Evolutionary conservation across 2,329 filamentous ascomycete species (phyloP).

Genomic region (Uncinocarpus reesii): DNA sequence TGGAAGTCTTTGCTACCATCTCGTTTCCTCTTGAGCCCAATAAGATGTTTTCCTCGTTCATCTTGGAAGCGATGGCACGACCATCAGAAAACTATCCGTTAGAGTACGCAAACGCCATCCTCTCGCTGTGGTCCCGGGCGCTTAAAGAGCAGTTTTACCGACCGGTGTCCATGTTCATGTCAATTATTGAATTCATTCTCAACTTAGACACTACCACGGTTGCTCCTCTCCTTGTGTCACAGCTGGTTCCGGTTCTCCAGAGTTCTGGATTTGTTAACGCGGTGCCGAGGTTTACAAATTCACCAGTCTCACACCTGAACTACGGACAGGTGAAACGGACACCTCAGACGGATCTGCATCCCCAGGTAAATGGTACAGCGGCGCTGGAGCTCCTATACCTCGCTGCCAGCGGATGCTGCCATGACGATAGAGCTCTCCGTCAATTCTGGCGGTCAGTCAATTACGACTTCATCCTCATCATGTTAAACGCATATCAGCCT

Average conservation of each 20-base stretch:
- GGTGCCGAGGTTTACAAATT: slow-evolving; percentile 41
- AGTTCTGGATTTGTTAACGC: slow-evolving; percentile 46
- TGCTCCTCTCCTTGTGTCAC: slow-evolving; percentile 29
- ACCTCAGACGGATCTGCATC: slow-evolving; percentile 34
- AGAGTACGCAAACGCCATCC: slow-evolving; percentile 42
- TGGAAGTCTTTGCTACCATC: slow-evolving; percentile 46
- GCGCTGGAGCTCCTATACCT: slow-evolving; percentile 47
- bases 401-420: slow-evolving; percentile 41
- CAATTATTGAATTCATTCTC: slow-evolving; percentile 34
- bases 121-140: slow-evolving; percentile 47
- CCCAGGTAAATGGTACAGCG: slow-evolving; percentile 44
- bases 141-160: slow-evolving; percentile 44
- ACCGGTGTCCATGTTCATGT: slow-evolving; percentile 35
- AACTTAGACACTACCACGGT: slow-evolving; percentile 30
- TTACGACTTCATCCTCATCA: slow-evolving; percentile 48
- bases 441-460: slow-evolving; percentile 49
- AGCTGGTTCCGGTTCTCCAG: slow-evolving; percentile 34
- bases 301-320: slow-evolving; percentile 34
- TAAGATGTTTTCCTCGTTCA: slow-evolving; percentile 43
- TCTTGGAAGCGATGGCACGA: slow-evolving; percentile 41
- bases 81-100: slow-evolving; percentile 39
- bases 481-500: slow-evolving; percentile 49
- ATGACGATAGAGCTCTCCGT: slow-evolving; percentile 33
- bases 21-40: slow-evolving; percentile 44
- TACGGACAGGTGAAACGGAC: slow-evolving; percentile 33